Conservation (phyloP, 2,329 filamentous ascomycete genomes). For the Microcera coccophila region DNA sequence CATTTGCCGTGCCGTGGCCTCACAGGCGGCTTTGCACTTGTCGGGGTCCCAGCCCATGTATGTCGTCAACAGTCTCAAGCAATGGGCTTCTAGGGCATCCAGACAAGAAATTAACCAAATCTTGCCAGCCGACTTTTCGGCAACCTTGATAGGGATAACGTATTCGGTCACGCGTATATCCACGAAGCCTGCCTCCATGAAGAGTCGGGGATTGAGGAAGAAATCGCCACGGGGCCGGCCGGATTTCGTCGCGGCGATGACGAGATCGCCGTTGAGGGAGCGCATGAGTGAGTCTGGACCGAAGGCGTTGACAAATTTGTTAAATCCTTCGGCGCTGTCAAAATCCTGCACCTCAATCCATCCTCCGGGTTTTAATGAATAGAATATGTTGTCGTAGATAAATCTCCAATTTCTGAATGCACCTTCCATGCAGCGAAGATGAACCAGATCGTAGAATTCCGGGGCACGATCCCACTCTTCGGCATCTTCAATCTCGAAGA, state of each 20-base stretch:
- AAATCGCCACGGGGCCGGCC: slow-evolving; percentile 43
- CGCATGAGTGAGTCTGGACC: slow-evolving; percentile 44
- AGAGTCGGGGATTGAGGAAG: slow-evolving; percentile 44
- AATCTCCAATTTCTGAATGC: slow-evolving; percentile 54
- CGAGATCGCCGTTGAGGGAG: slow-evolving; percentile 38
- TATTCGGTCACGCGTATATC: slow-evolving; percentile 48
- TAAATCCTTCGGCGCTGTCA: slow-evolving; percentile 40
- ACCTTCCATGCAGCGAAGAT: slow-evolving; percentile 53
- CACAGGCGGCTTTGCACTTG: slow-evolving; percentile 45
- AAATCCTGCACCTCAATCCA: slow-evolving; percentile 56
- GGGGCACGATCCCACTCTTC: slow-evolving; percentile 55
- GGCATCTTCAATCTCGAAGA: slow-evolving; percentile 58
- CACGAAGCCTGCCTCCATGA: slow-evolving; percentile 49
- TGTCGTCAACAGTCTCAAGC: slow-evolving; percentile 49
- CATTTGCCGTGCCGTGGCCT: slow-evolving; percentile 46
- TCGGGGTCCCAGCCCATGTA: slow-evolving; percentile 51
- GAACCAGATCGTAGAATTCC: slow-evolving; percentile 53
- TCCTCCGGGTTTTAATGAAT: slow-evolving; percentile 53
- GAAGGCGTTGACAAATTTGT: slow-evolving; percentile 36
- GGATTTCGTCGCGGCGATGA: slow-evolving; percentile 40
- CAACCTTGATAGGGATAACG: slow-evolving; percentile 45
- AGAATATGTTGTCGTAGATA: slow-evolving; percentile 51
- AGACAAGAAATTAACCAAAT: slow-evolving; percentile 52
- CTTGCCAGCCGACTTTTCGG: slow-evolving; percentile 46
- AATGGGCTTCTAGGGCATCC: slow-evolving; percentile 47